Evolutionary conservation across 345 rosid genomes (phyloP), one percentile per base, ranked within the genome.

Genomic region (Murraya koenigii): DNA sequence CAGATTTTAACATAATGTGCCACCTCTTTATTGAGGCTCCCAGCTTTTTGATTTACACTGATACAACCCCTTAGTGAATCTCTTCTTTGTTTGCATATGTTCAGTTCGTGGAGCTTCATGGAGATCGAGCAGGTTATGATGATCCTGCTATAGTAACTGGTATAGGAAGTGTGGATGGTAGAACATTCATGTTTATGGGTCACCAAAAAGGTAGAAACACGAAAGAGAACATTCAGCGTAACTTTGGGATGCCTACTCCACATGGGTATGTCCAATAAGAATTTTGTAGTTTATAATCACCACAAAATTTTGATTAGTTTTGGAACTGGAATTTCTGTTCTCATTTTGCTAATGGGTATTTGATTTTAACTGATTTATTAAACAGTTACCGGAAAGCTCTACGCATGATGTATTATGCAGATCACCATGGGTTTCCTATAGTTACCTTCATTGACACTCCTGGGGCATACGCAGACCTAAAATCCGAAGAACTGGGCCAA

Each of bases 201-300:
- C 99, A 96, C 76, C 99, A 96, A 81, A 96, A 96, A 87, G 99
- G 99, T 81, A 91, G 99, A 88, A 96, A 94, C 82, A 92, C 99
- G 69, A 96, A 96, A 87, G 99, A 96, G 82, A 91, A 92, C 82
- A 91, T 96, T 62, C 87, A 87, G 84, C 95, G 95, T 58, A 96
- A 96, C 85, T 96, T 96, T 86, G 99, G 99, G 74, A 96, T 94
- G 99, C 99, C 99, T 80, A 96, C 99, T 69, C 99, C 99, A 64
- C 99, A 94, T 71, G 99, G 98, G 99, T 96, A 91, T 74, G 89
- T 35, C 65, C 72, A 33, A 20, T 78, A 71, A 55, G 65, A 72
- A 23, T 56, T 77, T 33, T 39, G 36, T 68, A 33, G 36, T 28
- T 7, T 70, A 49, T 52, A 30, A 9, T 70, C 19, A 22, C 39